Base-by-base conservation (phyloP, 148 eudicot species). In the Gaultheria prostrata region DNA sequence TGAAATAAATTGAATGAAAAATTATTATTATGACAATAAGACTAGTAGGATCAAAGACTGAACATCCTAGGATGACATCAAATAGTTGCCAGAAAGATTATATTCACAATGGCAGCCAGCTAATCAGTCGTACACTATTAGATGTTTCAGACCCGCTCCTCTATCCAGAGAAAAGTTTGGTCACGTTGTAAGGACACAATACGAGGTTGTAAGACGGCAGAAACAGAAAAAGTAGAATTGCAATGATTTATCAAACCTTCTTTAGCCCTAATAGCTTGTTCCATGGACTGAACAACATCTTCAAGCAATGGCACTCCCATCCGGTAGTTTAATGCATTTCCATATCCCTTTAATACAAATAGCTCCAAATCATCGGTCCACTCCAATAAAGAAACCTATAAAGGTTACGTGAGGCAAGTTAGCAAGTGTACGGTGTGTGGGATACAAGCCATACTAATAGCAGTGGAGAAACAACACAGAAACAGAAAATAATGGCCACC, bases 341-440 rank as follows among this genome's bases (percentile, higher is more conserved):
- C 99, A 89, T 95, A 95, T 79, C 98, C 99, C 87, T 95, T 97
- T 76, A 97, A 83, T 63, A 93, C 80, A 85, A 95, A 97, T 30
- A 86, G 72, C 92, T 92, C 98, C 87, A 97, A 82, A 87, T 97
- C 99, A 92, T 97, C 99, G 28, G 98, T 88, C 98, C 98, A 97
- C 89, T 97, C 99, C 89, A 97, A 77, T 85, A 92, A 87, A 83
- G 87, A 88, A 81, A 97, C 83, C 99, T 97, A 85, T 17, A 82
- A 39, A 78, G 32, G 30, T 49, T 78, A 89, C 26, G 73, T 26
- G 65, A 46, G 49, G 30, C 78, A 82, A 57, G 81, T 63, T 56
- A 84, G 43, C 33, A 71, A 48, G 57, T 28, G 75, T 33, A 24
- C 20, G 76, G 4, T 30, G 35, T 6, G 49, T 79, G 65, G 39